Evolutionary conservation across 495 filamentous ascomycete genomes (phyloP).

Genomic region (Xylaria flabelliformis): DNA sequence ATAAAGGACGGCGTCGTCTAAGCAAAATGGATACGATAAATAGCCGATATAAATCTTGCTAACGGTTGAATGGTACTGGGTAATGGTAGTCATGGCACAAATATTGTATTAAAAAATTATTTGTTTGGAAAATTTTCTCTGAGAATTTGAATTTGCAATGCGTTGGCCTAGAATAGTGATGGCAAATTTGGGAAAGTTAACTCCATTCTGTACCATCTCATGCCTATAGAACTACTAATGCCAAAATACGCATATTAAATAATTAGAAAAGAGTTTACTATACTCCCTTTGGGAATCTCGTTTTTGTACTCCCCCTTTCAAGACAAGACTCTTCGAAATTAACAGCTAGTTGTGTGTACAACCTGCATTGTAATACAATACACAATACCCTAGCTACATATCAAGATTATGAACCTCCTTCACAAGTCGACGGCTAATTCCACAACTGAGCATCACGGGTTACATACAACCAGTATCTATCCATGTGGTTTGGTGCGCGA

Average conservation of each 20-base stretch:
- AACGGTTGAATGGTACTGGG: background rate
- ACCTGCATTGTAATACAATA: background rate
- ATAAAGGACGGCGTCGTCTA: slow-evolving; percentile 30
- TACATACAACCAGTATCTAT: background rate
- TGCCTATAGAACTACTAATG: background rate
- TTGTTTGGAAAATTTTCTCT: too few species aligned
- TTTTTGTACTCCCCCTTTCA: background rate
- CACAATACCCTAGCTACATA: background rate
- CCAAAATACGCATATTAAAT: background rate
- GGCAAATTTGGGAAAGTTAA: background rate
- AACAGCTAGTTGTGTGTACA: background rate
- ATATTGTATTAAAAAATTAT: background rate
- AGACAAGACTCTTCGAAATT: background rate
- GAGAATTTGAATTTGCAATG: background rate
- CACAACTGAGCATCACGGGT: slow-evolving; percentile 1
- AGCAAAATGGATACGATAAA: slow-evolving; percentile 16
- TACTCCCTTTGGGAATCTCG: background rate
- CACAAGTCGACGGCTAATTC: background rate
- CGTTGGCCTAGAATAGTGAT: background rate
- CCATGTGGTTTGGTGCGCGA: background rate
- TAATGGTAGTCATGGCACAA: background rate
- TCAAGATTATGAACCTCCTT: background rate
- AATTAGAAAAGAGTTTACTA: background rate
- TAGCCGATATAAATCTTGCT: slow-evolving; percentile 16
- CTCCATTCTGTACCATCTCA: background rate